Base-by-base conservation (phyloP, 176 grass and related monocot genomes). In the Zea luxurians region DNA sequence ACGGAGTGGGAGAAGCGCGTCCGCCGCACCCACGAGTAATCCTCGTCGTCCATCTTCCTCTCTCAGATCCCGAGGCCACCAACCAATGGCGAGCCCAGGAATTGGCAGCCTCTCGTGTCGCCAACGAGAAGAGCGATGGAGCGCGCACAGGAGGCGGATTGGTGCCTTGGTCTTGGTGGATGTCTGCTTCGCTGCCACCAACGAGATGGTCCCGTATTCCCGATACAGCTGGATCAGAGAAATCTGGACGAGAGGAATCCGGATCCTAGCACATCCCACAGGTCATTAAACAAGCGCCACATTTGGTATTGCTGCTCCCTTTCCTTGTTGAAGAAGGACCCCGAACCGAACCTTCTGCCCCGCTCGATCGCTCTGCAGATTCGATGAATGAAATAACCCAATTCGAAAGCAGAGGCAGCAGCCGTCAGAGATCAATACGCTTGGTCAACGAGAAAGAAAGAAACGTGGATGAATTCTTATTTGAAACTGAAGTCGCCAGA, bases 11-110 rank as follows among this genome's bases (percentile, higher is more conserved):
- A 89, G 81, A 89, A 99, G 46, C 86, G 87, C n/a, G 92, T 79
- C 34, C 92, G 91, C 76, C 71, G 87, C 55, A 99, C 73, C 96
- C 92, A 99, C 67, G 96, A 99, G 81, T 62, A 87, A 27, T 82
- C 80, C 48, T 95, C 85, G 40, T 95, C 90, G 34, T 92, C 83
- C 90, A 88, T 93, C 54, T 73, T 43, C 69, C 42, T 66, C 64
- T 45, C 73, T 16, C 58, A 63, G 36, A 66, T 34, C 17, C 52
- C 58, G n/a, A 59, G 36, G 1, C 9, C 46, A 48, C 46, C 46
- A 48, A 48, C 46, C 46, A 48, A 48, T 3, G 38, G 38, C 27
- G 27, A 27, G 27, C 27, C 27, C 27, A 27, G 27, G 27, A 27
- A 27, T 27, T 27, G 27, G 27, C 38, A 2, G 38, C 38, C 38